Conservation (phyloP, 495 filamentous ascomycete genomes). For the Talaromyces stipitatus region DNA sequence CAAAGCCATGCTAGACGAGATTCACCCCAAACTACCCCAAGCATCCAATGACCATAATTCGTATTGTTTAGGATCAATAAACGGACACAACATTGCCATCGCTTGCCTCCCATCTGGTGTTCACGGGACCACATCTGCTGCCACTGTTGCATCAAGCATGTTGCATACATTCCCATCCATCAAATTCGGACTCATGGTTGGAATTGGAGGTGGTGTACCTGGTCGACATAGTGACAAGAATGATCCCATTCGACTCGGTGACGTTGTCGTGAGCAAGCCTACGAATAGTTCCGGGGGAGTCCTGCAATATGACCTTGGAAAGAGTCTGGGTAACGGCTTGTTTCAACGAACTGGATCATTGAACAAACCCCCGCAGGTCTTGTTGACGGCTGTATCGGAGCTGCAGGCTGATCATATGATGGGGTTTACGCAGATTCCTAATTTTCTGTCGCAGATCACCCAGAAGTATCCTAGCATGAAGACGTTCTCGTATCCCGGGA, state of each 20-base stretch:
- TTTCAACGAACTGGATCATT: constrained; percentile 20
- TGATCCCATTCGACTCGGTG: constrained; percentile 20
- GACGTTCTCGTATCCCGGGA: not conserved
- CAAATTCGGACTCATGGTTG: constrained; percentile 31
- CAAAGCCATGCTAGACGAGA: constrained; percentile 14
- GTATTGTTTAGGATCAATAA: constrained; percentile 23
- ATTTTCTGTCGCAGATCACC: not conserved
- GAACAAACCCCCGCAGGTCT: constrained; percentile 12
- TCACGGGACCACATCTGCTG: constrained; percentile 21
- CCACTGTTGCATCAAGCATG: constrained; percentile 22
- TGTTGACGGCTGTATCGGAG: constrained; percentile 7
- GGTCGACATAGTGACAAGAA: constrained; percentile 19
- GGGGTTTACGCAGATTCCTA: not conserved
- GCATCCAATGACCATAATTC: constrained; percentile 18
- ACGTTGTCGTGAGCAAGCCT: constrained; percentile 28
- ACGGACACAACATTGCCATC: constrained; percentile 26
- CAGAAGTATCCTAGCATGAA: not conserved
- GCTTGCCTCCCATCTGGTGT: constrained; percentile 23
- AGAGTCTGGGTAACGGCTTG: constrained; percentile 11
- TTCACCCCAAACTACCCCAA: constrained; percentile 4
- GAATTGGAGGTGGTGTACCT: constrained; percentile 37
- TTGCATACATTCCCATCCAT: constrained; percentile 25
- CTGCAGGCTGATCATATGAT: not conserved
- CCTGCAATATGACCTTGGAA: constrained; percentile 20
- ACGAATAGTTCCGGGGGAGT: constrained; percentile 10